Percentiles rank a stretch among this genome's conserved stretches.
Conservation (phyloP, 805 yeast genomes). For the Yamadazyma laniorum region DNA sequence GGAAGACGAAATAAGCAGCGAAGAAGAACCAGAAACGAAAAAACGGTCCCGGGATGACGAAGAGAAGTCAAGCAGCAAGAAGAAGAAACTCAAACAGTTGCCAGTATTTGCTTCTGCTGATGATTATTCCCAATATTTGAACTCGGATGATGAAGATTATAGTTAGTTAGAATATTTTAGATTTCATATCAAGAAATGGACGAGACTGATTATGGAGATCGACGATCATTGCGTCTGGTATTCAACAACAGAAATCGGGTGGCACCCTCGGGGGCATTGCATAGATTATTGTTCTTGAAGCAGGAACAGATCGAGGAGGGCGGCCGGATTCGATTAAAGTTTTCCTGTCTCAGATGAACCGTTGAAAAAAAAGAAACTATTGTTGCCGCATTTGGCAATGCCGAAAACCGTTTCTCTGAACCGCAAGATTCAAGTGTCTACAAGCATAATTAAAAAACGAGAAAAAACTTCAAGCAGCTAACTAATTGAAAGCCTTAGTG, state of each 20-base stretch:
- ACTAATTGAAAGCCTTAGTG: too few species aligned
- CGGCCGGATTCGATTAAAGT: not conserved
- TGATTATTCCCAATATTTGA: constrained; percentile 73
- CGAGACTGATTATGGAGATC: too few species aligned
- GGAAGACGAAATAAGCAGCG: constrained; percentile 32
- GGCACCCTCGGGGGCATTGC: too few species aligned
- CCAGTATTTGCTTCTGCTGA: constrained; percentile 90
- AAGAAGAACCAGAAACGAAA: constrained; percentile 20
- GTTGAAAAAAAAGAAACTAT: constrained; percentile 7
- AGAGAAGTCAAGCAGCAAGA: constrained; percentile 39
- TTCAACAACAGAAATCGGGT: too few species aligned
- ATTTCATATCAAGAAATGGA: too few species aligned
- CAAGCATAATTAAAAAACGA: too few species aligned
- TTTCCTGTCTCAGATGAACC: not conserved
- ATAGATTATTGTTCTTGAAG: too few species aligned
- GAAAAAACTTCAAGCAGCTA: too few species aligned
- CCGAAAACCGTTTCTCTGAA: constrained; percentile 4
- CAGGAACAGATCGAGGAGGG: too few species aligned
- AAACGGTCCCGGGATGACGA: constrained; percentile 29
- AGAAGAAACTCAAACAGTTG: constrained; percentile 58
- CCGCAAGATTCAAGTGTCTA: too few species aligned
- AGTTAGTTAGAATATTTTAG: too few species aligned
- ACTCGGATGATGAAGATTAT: constrained; percentile 58
- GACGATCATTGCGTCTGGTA: too few species aligned
- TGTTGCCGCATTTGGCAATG: not conserved